phyloP scores from a whole-genome alignment of 306 rosid species.

The Trifolium repens region DNA sequence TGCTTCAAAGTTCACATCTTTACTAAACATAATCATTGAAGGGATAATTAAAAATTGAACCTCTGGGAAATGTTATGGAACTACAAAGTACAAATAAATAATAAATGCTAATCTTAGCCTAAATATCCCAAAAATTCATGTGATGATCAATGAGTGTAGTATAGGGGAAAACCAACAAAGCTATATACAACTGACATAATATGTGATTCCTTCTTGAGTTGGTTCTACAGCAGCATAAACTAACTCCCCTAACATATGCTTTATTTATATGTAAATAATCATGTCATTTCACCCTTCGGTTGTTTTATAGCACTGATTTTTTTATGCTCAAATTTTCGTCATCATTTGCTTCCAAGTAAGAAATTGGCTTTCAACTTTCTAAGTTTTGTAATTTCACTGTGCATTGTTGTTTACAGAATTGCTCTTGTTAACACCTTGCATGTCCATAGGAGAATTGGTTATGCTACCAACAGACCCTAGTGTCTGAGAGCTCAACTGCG shows the following conservation, averaged over 20 bases:
- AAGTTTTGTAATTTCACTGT: conserved; percentile 41
- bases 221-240: neutral
- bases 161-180: conserved; percentile 19
- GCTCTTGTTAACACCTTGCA: conserved; percentile 91
- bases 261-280: conserved; percentile 22
- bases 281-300: neutral
- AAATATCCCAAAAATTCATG: conserved; percentile 17
- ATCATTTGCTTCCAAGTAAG: conserved; percentile 1
- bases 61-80: neutral
- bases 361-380: neutral
- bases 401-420: conserved; percentile 69
- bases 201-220: conserved; percentile 20
- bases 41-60: neutral
- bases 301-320: conserved; percentile 24
- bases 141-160: conserved; percentile 19
- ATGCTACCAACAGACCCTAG: conserved; percentile 76
- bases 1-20: neutral
- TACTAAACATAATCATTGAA: neutral
- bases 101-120: neutral
- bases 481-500: conserved; percentile 96
- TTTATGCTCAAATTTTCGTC: conserved; percentile 7
- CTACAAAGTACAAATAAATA: conserved; percentile 14
- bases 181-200: conserved; percentile 40
- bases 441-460: conserved; percentile 85
- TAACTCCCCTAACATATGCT: conserved; percentile 22